Percentiles rank a stretch among this genome's conserved stretches.
Conservation (phyloP, 208 protist genomes). For the Tritrichomonas foetus region DNA sequence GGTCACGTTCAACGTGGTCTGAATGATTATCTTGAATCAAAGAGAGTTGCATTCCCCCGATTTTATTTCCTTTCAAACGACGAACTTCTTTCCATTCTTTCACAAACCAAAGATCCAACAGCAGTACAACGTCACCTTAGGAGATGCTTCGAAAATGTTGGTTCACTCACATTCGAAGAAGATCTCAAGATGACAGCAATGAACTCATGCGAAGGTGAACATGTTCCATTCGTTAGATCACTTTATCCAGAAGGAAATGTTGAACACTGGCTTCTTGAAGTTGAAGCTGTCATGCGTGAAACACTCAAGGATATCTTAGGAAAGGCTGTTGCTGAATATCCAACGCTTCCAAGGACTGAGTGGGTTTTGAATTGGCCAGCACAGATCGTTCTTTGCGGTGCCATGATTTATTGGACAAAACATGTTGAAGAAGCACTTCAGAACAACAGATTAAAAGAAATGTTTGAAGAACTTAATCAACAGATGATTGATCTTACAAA, state of each 20-base stretch:
- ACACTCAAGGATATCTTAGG: slow-evolving; percentile 66
- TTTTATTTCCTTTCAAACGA: slow-evolving; percentile 91
- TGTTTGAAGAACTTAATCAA: slow-evolving; percentile 49
- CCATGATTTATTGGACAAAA: slow-evolving; percentile 82
- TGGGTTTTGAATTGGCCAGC: slow-evolving; percentile 62
- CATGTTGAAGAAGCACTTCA: slow-evolving; percentile 77
- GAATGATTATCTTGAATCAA: slow-evolving; percentile 74
- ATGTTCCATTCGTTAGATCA: slow-evolving; percentile 47
- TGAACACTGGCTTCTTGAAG: slow-evolving; percentile 81
- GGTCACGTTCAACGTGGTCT: slow-evolving; percentile 75
- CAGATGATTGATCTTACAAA: slow-evolving; percentile 66
- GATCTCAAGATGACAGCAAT: slow-evolving; percentile 68
- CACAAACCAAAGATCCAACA: slow-evolving; percentile 83
- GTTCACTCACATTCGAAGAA: slow-evolving; percentile 64
- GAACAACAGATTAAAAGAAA: slow-evolving; percentile 49
- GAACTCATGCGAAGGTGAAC: slow-evolving; percentile 57
- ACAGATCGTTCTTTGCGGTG: slow-evolving; percentile 75
- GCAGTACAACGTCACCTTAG: slow-evolving; percentile 90
- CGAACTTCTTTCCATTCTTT: slow-evolving; percentile 91
- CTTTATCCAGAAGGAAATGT: slow-evolving; percentile 61
- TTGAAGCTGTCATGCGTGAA: slow-evolving; percentile 79
- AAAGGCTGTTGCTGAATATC: slow-evolving; percentile 52
- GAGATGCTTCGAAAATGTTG: slow-evolving; percentile 90
- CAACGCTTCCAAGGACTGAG: slow-evolving; percentile 42
- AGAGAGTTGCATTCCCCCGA: slow-evolving; percentile 66